These are phyloP conservation scores for Leccinum incarnatum DNA, from an alignment of 768 basidiomycete species.

Conservation along the genomic window DNA sequence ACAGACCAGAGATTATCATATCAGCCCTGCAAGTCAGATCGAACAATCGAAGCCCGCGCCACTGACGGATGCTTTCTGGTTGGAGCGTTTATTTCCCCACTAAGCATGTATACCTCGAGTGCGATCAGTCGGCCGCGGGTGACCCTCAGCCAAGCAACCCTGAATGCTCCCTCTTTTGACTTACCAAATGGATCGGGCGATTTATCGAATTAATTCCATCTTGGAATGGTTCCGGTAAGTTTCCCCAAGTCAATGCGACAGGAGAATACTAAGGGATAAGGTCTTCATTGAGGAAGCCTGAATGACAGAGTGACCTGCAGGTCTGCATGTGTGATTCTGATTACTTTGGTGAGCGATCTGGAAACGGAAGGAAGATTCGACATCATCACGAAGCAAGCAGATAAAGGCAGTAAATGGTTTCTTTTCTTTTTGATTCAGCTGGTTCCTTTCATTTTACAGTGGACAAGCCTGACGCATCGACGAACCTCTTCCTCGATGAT, in stretches of 20 bases:
- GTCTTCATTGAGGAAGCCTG: slow-evolving; percentile 15
- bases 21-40: neutral
- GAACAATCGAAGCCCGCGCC: slow-evolving; percentile 31
- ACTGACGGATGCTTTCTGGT: slow-evolving; percentile 40
- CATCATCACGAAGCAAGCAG: slow-evolving; percentile 41
- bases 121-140: slow-evolving; percentile 37
- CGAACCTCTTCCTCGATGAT: slow-evolving; percentile 29
- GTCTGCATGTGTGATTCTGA: slow-evolving; percentile 15
- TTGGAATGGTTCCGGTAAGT: neutral
- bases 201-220: neutral
- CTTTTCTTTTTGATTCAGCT: slow-evolving; percentile 12
- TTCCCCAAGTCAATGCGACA: slow-evolving; percentile 3
- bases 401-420: slow-evolving; percentile 35
- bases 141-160: slow-evolving; percentile 21
- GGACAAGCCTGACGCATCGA: neutral
- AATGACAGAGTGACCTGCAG: slow-evolving; percentile 6
- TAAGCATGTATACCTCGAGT: slow-evolving; percentile 34
- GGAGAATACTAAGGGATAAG: neutral
- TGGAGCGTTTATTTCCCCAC: slow-evolving; percentile 32
- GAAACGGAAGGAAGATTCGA: slow-evolving; percentile 26
- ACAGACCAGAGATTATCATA: slow-evolving; percentile 23
- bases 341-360: slow-evolving; percentile 13
- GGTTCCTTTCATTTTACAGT: neutral
- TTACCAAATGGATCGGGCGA: neutral
- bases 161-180: neutral